Evolutionary conservation across 805 yeast species (phyloP).

Genomic region (Ogataea nitratoaversa): DNA sequence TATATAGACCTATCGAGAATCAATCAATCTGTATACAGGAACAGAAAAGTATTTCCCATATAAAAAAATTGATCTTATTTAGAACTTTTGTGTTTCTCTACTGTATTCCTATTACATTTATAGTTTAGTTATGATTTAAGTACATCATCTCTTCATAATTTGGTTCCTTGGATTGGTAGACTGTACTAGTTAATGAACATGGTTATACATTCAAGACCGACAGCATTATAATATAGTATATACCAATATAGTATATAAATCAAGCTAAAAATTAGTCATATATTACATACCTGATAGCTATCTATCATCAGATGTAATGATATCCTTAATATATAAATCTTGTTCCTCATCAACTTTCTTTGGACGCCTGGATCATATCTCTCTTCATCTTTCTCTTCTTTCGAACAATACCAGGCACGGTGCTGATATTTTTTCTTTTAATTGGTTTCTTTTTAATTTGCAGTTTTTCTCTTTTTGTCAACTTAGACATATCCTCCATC

Average conservation of each 20-base stretch:
- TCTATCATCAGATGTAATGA: too few species aligned
- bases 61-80: too few species aligned
- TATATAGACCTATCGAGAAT: too few species aligned
- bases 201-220: too few species aligned
- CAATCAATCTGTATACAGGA: neutral
- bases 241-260: too few species aligned
- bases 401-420: constrained; percentile 70
- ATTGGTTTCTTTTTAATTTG: constrained; percentile 51
- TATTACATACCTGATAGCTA: too few species aligned
- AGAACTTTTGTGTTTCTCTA: neutral
- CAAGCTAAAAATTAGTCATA: too few species aligned
- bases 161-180: too few species aligned
- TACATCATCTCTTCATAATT: neutral
- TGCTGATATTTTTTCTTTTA: constrained; percentile 72
- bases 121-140: neutral
- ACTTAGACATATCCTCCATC: constrained; percentile 57
- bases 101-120: neutral
- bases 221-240: too few species aligned
- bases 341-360: constrained; percentile 40
- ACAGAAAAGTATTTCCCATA: neutral
- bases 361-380: constrained; percentile 76
- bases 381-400: constrained; percentile 56
- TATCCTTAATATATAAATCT: neutral
- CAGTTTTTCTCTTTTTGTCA: constrained; percentile 60
- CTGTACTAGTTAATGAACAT: too few species aligned